Base-by-base conservation (phyloP, 2,329 filamentous ascomycete species). In the Pseudogymnoascus sp. region DNA sequence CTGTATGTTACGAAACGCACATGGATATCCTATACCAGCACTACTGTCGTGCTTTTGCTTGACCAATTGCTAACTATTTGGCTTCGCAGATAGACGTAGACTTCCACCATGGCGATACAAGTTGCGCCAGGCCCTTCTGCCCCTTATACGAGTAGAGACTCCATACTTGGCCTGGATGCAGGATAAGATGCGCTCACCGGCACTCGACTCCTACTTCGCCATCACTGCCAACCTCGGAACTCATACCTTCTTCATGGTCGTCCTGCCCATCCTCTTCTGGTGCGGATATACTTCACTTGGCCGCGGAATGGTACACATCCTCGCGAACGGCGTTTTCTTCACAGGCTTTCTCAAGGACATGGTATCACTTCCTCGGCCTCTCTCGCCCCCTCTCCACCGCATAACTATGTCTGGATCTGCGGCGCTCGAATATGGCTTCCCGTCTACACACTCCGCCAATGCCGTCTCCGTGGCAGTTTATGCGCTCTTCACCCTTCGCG, bases 181-280 rank as follows among this genome's bases (percentile, higher is more conserved):
- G 81, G 83, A 87, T 69, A 86, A 81, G 73, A 77, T 93, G 74
- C 89, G 93, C 71, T 88, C 90, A 18, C 91, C 91, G 0, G 83
- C 89, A 7, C 86, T 97, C 71, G 95, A 99, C 77, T 91, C 91
- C 67, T 99, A 97, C 79, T 99, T 99, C 77, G 93, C 95, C 61
- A 91, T 96, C 68, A 96, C 93, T 0, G 95, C 95, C 67, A 99
- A 97, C 75, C 84, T 97, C 63, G 91, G 95, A 68, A 99, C 95
- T 0, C 95, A 99, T 77, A 99, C 95, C 0, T 97, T 97, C 79
- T 99, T 97, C 81, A 97, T 97, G 93, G 83, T 96, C 69, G 89
- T 91, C 64, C 79, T 99, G 71, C 95, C 95, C 5, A 91, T 97
- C 68, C 83, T 96, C 69, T 97, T 97, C 79, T 99, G 95, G 95